Conservation (phyloP, 1,284 basidiomycete species). For the Microbotryum scabiosae region DNA sequence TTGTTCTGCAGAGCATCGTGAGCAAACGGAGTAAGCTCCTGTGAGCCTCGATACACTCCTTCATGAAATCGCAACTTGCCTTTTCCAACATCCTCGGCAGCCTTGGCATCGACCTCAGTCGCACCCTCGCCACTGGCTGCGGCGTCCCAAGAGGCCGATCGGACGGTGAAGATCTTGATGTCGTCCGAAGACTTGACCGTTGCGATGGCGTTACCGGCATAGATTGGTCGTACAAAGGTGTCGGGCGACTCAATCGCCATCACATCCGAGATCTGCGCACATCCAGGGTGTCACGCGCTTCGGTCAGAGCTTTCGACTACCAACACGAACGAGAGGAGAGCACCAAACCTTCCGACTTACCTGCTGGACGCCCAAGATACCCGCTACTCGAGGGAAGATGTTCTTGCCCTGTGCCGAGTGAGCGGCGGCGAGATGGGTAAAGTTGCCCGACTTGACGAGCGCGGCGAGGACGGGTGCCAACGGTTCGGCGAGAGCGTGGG, state of each 20-base stretch:
- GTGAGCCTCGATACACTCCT: neutral
- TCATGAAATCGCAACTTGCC: constrained; percentile 1
- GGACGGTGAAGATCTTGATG: constrained; percentile 91
- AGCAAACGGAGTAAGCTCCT: neutral
- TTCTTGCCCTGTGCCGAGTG: constrained; percentile 67
- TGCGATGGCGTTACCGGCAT: constrained; percentile 95
- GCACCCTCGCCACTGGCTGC: constrained; percentile 47
- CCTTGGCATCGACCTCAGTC: constrained; percentile 55
- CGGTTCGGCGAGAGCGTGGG: constrained; percentile 44
- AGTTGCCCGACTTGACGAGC: constrained; percentile 45
- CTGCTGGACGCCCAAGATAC: constrained; percentile 59
- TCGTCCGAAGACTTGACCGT: constrained; percentile 71
- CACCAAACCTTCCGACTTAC: constrained; percentile 5
- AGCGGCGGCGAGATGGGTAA: constrained; percentile 80
- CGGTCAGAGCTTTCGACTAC: neutral
- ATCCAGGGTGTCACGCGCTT: too few relatives aligned
- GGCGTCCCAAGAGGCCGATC: constrained; percentile 86
- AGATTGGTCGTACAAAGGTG: constrained; percentile 87
- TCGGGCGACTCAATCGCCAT: constrained; percentile 71
- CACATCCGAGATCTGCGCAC: constrained; percentile 69
- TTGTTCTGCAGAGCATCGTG: constrained; percentile 10
- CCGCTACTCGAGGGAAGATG: constrained; percentile 76
- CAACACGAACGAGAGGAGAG: neutral
- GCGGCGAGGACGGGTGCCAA: constrained; percentile 48
- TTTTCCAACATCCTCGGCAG: constrained; percentile 48